These are phyloP conservation scores for Backusella sp. DNA, from an alignment of 192 early-diverging fungal genomes.

Conservation along the genomic window DNA sequence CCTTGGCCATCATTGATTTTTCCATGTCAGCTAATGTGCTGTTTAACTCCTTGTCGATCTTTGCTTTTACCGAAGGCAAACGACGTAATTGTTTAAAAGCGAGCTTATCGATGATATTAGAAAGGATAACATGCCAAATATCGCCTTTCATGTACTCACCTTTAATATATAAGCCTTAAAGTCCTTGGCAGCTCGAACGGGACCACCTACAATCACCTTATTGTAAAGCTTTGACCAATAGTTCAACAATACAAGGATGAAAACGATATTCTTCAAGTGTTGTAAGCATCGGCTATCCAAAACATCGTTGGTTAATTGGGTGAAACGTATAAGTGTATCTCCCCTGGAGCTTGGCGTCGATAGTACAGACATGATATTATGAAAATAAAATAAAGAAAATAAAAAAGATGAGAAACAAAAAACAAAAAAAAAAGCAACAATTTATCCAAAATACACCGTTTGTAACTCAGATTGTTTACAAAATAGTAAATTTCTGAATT, in stretches of 20 bases:
- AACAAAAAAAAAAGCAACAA: background rate
- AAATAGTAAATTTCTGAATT: background rate
- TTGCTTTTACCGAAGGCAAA: slow-evolving; percentile 53
- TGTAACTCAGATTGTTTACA: background rate
- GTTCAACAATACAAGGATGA: slow-evolving; percentile 56
- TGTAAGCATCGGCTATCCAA: slow-evolving; percentile 10
- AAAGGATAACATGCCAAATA: background rate
- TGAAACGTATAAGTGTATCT: background rate
- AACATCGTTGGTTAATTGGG: background rate
- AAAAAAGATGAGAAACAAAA: background rate
- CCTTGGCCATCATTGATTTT: slow-evolving; percentile 64
- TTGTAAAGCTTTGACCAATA: slow-evolving; percentile 42
- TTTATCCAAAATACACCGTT: background rate
- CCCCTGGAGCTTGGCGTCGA: background rate
- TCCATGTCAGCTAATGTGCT: slow-evolving; percentile 82
- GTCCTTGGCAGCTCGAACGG: slow-evolving; percentile 46
- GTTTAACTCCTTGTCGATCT: slow-evolving; percentile 73
- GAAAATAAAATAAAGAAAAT: background rate
- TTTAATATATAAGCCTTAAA: slow-evolving; percentile 40
- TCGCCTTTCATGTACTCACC: slow-evolving; percentile 31
- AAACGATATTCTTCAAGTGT: slow-evolving; percentile 55
- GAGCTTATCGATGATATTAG: slow-evolving; percentile 34
- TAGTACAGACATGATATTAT: background rate
- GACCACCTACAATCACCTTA: slow-evolving; percentile 55
- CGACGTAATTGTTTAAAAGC: slow-evolving; percentile 47